phyloP scores from a whole-genome alignment of 192 early-diverging fungal genomes.

The Backusella luteola region DNA sequence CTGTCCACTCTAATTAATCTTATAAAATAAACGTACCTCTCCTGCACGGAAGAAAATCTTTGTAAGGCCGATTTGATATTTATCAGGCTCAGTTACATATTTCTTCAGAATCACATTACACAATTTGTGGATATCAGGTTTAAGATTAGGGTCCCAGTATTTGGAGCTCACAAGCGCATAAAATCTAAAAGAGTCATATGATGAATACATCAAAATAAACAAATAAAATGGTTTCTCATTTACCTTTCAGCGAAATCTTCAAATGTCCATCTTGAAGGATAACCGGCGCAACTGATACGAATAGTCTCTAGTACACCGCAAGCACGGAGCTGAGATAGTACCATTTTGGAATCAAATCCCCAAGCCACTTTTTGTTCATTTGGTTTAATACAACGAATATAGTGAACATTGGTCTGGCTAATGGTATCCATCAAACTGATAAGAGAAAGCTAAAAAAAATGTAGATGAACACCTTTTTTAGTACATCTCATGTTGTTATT shows the following conservation, averaged over 20 bases:
- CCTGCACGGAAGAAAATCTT: slow-evolving; percentile 99
- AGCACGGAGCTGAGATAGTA: slow-evolving; percentile 89
- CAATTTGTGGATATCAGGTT: slow-evolving; percentile 55
- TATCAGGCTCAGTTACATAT: slow-evolving; percentile 75
- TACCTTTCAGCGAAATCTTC: slow-evolving; percentile 90
- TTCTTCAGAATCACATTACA: slow-evolving; percentile 58
- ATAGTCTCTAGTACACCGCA: slow-evolving; percentile 99
- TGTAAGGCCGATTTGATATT: slow-evolving; percentile 91
- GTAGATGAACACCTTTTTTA: too few relatives aligned
- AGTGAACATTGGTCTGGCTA: slow-evolving; percentile 87
- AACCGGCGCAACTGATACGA: slow-evolving; percentile 96
- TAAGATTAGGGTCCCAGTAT: slow-evolving; percentile 44
- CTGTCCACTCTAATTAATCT: neutral
- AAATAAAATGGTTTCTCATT: neutral
- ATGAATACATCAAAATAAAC: neutral
- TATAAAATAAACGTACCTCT: slow-evolving; percentile 39
- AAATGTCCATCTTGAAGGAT: slow-evolving; percentile 87
- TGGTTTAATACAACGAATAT: slow-evolving; percentile 99
- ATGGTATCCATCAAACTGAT: slow-evolving; percentile 96
- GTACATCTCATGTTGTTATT: neutral
- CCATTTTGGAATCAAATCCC: slow-evolving; percentile 92
- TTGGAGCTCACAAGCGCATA: slow-evolving; percentile 56
- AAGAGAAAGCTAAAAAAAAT: slow-evolving; percentile 56
- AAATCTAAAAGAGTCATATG: slow-evolving; percentile 9
- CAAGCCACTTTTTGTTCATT: slow-evolving; percentile 93